Base-by-base conservation (phyloP, 257 asterid species). In the Petunia secreta region DNA sequence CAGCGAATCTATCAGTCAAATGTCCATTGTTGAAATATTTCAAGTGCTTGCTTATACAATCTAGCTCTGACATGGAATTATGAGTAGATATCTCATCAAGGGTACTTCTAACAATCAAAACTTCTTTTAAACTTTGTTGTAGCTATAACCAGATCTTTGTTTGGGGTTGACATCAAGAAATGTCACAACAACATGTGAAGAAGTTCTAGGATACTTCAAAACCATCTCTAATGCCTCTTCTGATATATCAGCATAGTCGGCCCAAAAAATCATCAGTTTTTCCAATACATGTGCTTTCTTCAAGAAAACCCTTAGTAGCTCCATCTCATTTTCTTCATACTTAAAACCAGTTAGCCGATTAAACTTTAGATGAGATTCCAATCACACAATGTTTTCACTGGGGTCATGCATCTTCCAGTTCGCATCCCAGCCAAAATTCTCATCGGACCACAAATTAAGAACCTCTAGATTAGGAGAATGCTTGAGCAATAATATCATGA, bases 381-480 rank as follows among this genome's bases (percentile, higher is more conserved):
- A 9, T 65, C 76, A 79, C 58, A 16, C 8, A 4, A 25, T 39
- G 3, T 8, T 63, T 79, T 64, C 63, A 41, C 41, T 65, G 8
- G 39, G 62, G 39, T 50, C 77, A 10, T 63, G 41, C 4, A 64
- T 2, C 62, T 52, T 52, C 43, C 63, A 63, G 25, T 34, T 38
- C n/a, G 14, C 65, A 5, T 37, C 59, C 73, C 67, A 77, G 5
- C 25, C 57, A 54, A 9, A 66, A 54, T 6, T 60, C 58, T 79
- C 82, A 6, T 53, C 67, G 2, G 41, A 66, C 6, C 38, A 39
- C 10, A 66, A 44, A n/a, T 52, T 41, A 11, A 66, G 77, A 38
- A 74, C 46, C 77, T 79, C 77, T 1, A 79, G 25, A 36, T 66
- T 52, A 54, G 78, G 82, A 66, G 77, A 66, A 79, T 40, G 44